Percentiles rank a stretch among this genome's conserved stretches.
Conservation (phyloP, 1,284 basidiomycete species). For the Melampsora americana region DNA sequence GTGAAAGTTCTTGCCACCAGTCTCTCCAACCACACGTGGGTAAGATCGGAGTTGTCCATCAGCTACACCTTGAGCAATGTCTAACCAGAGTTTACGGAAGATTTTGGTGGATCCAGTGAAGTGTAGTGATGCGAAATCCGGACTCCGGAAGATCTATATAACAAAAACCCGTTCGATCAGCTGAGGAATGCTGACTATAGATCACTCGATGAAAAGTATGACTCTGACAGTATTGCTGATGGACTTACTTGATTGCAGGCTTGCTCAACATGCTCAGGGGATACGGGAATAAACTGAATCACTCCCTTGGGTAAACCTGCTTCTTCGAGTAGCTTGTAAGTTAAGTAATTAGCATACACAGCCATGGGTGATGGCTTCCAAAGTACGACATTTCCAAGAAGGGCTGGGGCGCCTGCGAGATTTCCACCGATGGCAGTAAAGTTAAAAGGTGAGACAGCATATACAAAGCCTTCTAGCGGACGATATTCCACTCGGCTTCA, state of each 20-base stretch:
- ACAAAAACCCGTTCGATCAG: constrained; percentile 59
- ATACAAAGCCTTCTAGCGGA: constrained; percentile 91
- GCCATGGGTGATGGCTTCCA: constrained; percentile 98
- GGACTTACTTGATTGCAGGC: constrained; percentile 26
- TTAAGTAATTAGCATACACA: constrained; percentile 89
- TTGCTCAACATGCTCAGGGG: constrained; percentile 45
- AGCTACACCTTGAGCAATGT: constrained; percentile 76
- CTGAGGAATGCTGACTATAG: neutral
- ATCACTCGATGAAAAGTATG: too few relatives aligned
- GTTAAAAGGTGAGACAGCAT: constrained; percentile 97
- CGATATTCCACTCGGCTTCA: constrained; percentile 88
- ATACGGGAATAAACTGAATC: constrained; percentile 85
- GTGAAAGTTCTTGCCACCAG: constrained; percentile 97
- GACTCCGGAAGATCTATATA: constrained; percentile 68
- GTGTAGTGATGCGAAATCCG: constrained; percentile 81
- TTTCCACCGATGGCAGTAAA: constrained; percentile 93
- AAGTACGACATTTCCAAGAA: constrained; percentile 90
- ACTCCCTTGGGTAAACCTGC: constrained; percentile 91
- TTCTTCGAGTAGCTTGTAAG: constrained; percentile 86
- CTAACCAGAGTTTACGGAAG: constrained; percentile 87
- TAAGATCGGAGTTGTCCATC: constrained; percentile 76
- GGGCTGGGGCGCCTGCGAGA: constrained; percentile 74
- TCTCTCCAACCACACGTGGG: constrained; percentile 81
- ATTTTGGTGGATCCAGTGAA: constrained; percentile 95
- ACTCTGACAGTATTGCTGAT: too few relatives aligned